Evolutionary conservation across 768 basidiomycete genomes (phyloP), one percentile per base, ranked within the genome.

Genomic region (Boletales sp.): DNA sequence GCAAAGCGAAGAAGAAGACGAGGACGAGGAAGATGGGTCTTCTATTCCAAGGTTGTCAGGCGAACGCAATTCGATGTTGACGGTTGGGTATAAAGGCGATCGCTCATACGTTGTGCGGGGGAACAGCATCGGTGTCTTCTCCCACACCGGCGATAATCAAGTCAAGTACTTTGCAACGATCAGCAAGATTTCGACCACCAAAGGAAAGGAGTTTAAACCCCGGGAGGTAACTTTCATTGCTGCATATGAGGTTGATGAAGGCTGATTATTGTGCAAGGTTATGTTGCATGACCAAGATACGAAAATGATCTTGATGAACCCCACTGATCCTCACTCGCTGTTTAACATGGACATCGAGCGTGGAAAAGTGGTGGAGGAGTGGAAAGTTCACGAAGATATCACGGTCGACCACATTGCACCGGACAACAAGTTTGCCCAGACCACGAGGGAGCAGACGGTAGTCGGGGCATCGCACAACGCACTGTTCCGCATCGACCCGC

Each of bases 261-360:
- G 3, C 52, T 56, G 49, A 58, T 28, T 15, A 50, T 32, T 51
- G 36, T 32, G 41, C 21, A 62, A 96, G 93, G 83, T 95, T 59
- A 95, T 97, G 94, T 71, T 97, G 32, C 94, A 97, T 64, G 89
- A 95, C 57, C 91, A 94, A 82, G 96, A 99, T 68, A 80, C 83
- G 39, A 92, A 91, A 71, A 94, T 99, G 94, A 72, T 99, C 47
- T 66, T 99, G 49, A 90, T 90, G 81, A 87, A 96, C 63, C 84
- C 91, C 4, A 66, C 70, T 35, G 82, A 92, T 35, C 84, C 87
- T 4, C 82, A 91, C 60, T 85, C 93, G 0, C 72, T 99, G 38
- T 96, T 83, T 71, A 83, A 77, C 56, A 83, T 98, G 80, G 96
- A 99, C 71, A 81, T 99, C 54, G 88, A 95, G 68, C 84, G 84